Evolutionary conservation across 1,284 basidiomycete species (phyloP).

Genomic region (Xerocomus cyaneibrunnescens): DNA sequence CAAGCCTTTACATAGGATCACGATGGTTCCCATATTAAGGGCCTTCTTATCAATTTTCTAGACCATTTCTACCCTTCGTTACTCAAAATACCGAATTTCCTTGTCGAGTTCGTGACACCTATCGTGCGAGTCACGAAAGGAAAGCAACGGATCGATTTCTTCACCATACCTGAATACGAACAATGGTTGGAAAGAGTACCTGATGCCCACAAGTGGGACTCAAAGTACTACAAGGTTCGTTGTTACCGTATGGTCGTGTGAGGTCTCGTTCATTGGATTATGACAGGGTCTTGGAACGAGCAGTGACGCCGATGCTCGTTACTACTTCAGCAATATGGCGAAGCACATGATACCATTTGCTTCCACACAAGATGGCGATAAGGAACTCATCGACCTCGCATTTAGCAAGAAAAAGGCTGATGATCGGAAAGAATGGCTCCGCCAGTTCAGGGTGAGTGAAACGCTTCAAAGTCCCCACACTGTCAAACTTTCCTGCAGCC

Average conservation of each 20-base stretch:
- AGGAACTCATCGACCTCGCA: conserved; percentile 91
- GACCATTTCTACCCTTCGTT: conserved; percentile 98
- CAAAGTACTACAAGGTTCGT: conserved; percentile 95
- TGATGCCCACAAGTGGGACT: conserved; percentile 82
- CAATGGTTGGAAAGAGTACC: conserved; percentile 85
- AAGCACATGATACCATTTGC: conserved; percentile 96
- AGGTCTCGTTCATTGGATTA: conserved; percentile 4
- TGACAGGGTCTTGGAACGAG: conserved; percentile 93
- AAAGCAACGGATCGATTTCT: conserved; percentile 84
- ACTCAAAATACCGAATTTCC: conserved; percentile 87
- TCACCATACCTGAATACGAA: conserved; percentile 97
- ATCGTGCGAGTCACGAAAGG: conserved; percentile 94
- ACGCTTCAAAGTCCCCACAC: not conserved
- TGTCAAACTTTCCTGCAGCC: conserved; percentile 52
- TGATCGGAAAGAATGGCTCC: conserved; percentile 97
- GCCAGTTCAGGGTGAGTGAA: conserved; percentile 79
- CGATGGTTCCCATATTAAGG: conserved; percentile 99
- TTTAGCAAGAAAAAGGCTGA: conserved; percentile 99
- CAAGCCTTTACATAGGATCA: conserved; percentile 70
- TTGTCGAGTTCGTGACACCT: conserved; percentile 98
- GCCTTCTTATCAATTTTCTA: conserved; percentile 96
- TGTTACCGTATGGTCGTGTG: too few species aligned
- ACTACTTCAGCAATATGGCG: conserved; percentile 91
- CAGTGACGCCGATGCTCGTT: conserved; percentile 83
- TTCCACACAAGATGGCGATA: conserved; percentile 79